phyloP scores from a whole-genome alignment of 2,329 filamentous ascomycete genomes.

The Dothideomycetes sp. region DNA sequence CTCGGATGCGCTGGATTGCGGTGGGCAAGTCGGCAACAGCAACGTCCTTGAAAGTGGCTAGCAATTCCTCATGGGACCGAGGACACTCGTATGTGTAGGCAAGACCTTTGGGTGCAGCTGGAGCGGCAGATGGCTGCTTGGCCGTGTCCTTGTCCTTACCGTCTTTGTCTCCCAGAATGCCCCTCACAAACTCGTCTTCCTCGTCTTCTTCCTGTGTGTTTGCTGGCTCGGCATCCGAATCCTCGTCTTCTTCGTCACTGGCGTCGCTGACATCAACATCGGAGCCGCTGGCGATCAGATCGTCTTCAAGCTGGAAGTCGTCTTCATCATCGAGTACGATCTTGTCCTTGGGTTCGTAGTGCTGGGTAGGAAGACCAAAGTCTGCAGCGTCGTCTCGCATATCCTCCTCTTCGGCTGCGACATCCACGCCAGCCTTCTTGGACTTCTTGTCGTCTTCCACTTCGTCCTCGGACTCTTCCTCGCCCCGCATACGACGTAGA shows the following conservation, averaged over 20 bases:
- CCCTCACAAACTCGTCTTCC: conserved; percentile 39
- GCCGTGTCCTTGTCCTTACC: conserved; percentile 12
- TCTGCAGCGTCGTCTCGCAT: conserved; percentile 48
- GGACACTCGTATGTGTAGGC: conserved; percentile 85
- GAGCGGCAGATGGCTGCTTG: conserved; percentile 17
- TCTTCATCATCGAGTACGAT: conserved; percentile 85
- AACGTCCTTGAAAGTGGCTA: conserved; percentile 54
- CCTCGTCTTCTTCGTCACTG: conserved; percentile 25
- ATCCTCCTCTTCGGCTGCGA: conserved; percentile 27
- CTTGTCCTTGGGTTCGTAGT: conserved; percentile 30
- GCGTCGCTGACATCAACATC: conserved; percentile 29
- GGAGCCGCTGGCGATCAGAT: conserved; percentile 75
- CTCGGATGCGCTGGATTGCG: conserved; percentile 80
- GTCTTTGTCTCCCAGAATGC: conserved; percentile 28
- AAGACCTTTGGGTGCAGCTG: conserved; percentile 43
- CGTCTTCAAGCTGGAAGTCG: conserved; percentile 83
- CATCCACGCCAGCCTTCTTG: conserved; percentile 41
- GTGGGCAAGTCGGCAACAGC: conserved; percentile 57
- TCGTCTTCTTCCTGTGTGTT: conserved; percentile 30
- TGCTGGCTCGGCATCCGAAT: conserved; percentile 30
- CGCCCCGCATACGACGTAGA: conserved; percentile 77
- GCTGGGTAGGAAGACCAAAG: conserved; percentile 54
- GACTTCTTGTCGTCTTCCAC: conserved; percentile 48
- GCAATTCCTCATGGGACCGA: conserved; percentile 63
- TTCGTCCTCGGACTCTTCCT: conserved; percentile 58